Evolutionary conservation across 352 stramenopile species (phyloP).

Genomic region (Phytophthora syringae): DNA sequence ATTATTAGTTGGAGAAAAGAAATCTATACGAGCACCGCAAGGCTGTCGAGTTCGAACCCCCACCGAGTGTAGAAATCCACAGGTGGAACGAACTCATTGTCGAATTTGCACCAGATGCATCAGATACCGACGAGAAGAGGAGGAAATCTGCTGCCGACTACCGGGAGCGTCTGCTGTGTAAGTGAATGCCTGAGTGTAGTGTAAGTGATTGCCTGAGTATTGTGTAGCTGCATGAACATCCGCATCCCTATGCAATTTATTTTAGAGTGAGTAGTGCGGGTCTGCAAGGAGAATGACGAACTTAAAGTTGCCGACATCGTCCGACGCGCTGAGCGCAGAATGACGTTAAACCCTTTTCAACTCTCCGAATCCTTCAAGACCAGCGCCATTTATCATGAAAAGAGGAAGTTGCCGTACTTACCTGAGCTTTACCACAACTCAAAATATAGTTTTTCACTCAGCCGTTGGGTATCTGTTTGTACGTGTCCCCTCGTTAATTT

Average conservation of each 20-base stretch:
- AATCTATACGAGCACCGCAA: too few species aligned
- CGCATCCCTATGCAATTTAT: too few species aligned
- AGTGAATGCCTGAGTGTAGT: neutral
- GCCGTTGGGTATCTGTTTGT: neutral
- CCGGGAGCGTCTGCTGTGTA: neutral
- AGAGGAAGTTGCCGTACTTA: neutral
- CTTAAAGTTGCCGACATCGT: constrained; percentile 44
- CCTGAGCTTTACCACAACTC: neutral
- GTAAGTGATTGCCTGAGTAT: neutral
- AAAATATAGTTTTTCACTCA: neutral
- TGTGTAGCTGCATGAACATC: too few species aligned
- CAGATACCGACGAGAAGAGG: neutral
- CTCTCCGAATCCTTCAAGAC: constrained; percentile 18
- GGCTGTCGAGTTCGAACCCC: too few species aligned
- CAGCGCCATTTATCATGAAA: neutral
- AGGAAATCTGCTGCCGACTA: too few species aligned
- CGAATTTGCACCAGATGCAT: neutral
- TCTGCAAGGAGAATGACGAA: constrained; percentile 36
- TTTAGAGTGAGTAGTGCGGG: neutral
- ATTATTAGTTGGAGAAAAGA: too few species aligned
- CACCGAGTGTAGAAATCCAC: too few species aligned
- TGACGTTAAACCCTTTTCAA: constrained; percentile 33
- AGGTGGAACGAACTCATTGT: neutral
- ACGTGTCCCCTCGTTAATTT: neutral
- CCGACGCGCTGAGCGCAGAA: constrained; percentile 42